Evolutionary conservation across 164 flowering plant genomes (phyloP).

Genomic region (Echeveria elegans): DNA sequence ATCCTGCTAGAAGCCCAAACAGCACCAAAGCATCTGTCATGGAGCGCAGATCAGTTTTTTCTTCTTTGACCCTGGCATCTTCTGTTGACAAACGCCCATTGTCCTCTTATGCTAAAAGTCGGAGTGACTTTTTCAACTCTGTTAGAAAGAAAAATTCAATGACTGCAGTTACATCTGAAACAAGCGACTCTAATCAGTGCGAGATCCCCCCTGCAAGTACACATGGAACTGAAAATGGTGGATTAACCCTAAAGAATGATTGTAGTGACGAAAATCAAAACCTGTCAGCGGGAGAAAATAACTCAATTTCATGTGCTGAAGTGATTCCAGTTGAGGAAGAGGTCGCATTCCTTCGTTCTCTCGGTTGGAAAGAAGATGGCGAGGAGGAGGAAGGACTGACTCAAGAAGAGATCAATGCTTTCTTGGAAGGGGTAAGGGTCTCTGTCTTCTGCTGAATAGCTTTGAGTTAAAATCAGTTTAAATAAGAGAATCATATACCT

Average conservation of each 20-base stretch:
- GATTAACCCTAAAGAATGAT: slow-evolving; percentile 30
- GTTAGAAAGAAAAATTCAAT: slow-evolving; percentile 57
- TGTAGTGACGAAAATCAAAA: slow-evolving; percentile 20
- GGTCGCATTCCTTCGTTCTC: slow-evolving; percentile 66
- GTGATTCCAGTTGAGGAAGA: slow-evolving; percentile 60
- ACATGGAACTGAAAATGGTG: slow-evolving; percentile 26
- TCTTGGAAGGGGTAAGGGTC: slow-evolving; percentile 43
- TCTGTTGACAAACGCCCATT: slow-evolving; percentile 47
- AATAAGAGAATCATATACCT: too few species aligned
- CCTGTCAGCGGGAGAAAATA: slow-evolving; percentile 22
- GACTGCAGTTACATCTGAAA: slow-evolving; percentile 22
- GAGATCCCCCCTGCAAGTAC: slow-evolving; percentile 23
- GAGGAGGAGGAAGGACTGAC: slow-evolving; percentile 80
- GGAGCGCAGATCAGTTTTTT: slow-evolving; percentile 41
- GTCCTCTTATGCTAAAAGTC: slow-evolving; percentile 54
- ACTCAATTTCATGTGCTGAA: slow-evolving; percentile 14
- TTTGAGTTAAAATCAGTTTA: not conserved
- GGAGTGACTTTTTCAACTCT: slow-evolving; percentile 73
- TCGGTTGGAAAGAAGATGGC: slow-evolving; percentile 83
- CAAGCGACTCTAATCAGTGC: slow-evolving; percentile 22
- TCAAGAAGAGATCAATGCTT: slow-evolving; percentile 77
- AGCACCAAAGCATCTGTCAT: slow-evolving; percentile 24
- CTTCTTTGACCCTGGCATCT: slow-evolving; percentile 23
- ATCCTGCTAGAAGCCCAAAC: slow-evolving; percentile 34
- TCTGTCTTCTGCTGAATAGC: not conserved